phyloP scores from a whole-genome alignment of 139 green algal species.

The Ostreobium quekettii region DNA sequence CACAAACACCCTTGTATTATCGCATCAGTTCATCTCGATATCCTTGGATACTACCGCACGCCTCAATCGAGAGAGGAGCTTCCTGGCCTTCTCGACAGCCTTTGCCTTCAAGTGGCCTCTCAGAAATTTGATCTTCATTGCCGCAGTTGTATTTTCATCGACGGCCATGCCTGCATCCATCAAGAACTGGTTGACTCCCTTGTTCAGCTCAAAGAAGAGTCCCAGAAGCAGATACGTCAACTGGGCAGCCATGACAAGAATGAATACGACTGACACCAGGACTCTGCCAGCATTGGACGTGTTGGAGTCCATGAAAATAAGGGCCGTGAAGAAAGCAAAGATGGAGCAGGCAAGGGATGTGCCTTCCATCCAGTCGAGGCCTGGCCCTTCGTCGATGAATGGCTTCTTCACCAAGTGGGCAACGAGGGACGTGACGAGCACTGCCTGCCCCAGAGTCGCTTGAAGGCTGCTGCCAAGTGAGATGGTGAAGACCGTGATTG shows the following conservation, averaged over 20 bases:
- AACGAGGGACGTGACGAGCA: neutral
- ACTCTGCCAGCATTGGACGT: neutral
- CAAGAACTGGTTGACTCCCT: too few species aligned
- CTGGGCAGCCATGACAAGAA: neutral
- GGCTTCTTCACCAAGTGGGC: neutral
- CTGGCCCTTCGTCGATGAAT: neutral
- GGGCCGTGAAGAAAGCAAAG: neutral
- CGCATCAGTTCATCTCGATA: too few species aligned
- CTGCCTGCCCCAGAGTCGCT: neutral
- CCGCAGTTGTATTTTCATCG: too few species aligned
- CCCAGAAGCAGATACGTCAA: too few species aligned
- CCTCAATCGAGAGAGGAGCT: too few species aligned
- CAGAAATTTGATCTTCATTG: too few species aligned
- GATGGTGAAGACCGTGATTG: neutral
- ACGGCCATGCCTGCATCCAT: too few species aligned
- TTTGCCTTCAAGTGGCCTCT: too few species aligned
- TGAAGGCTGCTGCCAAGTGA: constrained; percentile 5
- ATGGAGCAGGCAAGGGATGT: neutral
- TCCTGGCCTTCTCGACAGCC: too few species aligned
- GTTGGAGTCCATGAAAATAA: constrained; percentile 2
- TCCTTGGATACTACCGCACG: too few species aligned
- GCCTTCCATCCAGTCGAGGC: constrained; percentile 1
- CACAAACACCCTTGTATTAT: too few species aligned
- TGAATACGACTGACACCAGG: neutral
- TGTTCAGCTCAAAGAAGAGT: too few species aligned